phyloP scores from a whole-genome alignment of 2,329 filamentous ascomycete species.

The Colletotrichum cuscutae region DNA sequence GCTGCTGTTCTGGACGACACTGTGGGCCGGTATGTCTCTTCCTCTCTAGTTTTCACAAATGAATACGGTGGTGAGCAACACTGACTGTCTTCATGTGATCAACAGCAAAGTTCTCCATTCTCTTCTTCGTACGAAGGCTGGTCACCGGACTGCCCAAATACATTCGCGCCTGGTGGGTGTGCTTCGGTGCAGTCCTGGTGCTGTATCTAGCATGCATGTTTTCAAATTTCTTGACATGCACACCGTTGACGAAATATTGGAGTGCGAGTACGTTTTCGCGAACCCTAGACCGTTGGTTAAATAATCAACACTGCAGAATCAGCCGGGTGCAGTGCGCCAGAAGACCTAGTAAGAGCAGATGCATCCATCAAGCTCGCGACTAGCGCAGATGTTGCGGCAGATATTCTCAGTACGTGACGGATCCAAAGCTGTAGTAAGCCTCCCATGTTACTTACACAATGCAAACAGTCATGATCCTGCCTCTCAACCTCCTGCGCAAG shows the following conservation, averaged over 20 bases:
- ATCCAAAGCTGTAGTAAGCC: background rate
- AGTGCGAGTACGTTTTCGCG: slow-evolving; percentile 7
- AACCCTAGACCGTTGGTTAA: too few relatives aligned
- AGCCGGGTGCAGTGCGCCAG: slow-evolving; percentile 19
- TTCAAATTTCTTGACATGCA: slow-evolving; percentile 23
- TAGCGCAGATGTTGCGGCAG: slow-evolving; percentile 4
- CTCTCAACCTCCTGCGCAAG: slow-evolving; percentile 20
- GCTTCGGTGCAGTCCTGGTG: background rate
- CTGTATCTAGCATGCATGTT: slow-evolving; percentile 24
- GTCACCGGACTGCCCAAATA: slow-evolving; percentile 15
- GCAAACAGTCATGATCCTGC: slow-evolving; percentile 11
- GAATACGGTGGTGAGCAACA: background rate
- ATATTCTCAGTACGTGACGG: slow-evolving; percentile 1
- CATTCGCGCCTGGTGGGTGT: slow-evolving; percentile 22
- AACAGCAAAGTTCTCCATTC: slow-evolving; percentile 21
- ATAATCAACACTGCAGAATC: too few relatives aligned
- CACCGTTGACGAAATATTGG: slow-evolving; percentile 26
- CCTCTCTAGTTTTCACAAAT: background rate
- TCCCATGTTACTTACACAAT: background rate
- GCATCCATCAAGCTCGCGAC: slow-evolving; percentile 26
- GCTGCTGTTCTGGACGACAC: slow-evolving; percentile 24
- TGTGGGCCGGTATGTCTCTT: slow-evolving; percentile 7
- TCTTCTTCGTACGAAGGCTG: slow-evolving; percentile 19
- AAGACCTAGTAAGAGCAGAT: slow-evolving; percentile 17
- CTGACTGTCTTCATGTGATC: background rate